phyloP scores from a whole-genome alignment of 805 yeast species.

The Zygosaccharomyces kombuchaensis region DNA sequence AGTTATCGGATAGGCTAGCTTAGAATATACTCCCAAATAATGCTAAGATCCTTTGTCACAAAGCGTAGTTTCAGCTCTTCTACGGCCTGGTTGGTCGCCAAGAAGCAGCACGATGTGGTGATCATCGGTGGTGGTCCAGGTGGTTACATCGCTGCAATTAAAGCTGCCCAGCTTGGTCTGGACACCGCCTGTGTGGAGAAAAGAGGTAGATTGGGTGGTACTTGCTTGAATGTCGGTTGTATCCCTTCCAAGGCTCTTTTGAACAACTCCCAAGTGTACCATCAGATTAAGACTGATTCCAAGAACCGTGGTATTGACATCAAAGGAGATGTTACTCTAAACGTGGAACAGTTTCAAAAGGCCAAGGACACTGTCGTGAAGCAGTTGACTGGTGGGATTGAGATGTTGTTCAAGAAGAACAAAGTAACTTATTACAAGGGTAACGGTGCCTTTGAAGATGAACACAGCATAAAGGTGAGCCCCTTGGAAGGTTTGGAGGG shows the following conservation, averaged over 20 bases:
- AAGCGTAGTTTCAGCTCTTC: constrained; percentile 16
- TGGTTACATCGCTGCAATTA: constrained; percentile 98
- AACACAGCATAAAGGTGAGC: constrained; percentile 68
- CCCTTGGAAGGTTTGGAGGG: constrained; percentile 84
- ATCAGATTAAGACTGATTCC: constrained; percentile 82
- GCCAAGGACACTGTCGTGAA: constrained; percentile 89
- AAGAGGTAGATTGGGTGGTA: constrained; percentile 96
- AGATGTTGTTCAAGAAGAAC: constrained; percentile 91
- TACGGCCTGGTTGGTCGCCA: constrained; percentile 20
- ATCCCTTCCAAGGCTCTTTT: constrained; percentile 95
- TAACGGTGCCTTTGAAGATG: constrained; percentile 80
- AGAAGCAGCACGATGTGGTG: constrained; percentile 75
- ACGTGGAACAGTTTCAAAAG: constrained; percentile 75
- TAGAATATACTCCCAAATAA: background rate
- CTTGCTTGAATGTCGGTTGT: constrained; percentile 98
- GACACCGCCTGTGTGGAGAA: constrained; percentile 96
- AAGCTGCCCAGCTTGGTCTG: constrained; percentile 93
- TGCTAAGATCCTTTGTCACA: constrained; percentile 18
- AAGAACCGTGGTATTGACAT: constrained; percentile 87
- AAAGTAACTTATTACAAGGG: constrained; percentile 95
- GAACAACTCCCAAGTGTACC: constrained; percentile 92
- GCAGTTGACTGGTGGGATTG: constrained; percentile 90
- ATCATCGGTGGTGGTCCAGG: constrained; percentile 99
- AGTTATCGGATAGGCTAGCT: background rate
- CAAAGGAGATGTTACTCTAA: constrained; percentile 59